Conservation (phyloP, 768 basidiomycete species). For the Leccinum variicolor region DNA sequence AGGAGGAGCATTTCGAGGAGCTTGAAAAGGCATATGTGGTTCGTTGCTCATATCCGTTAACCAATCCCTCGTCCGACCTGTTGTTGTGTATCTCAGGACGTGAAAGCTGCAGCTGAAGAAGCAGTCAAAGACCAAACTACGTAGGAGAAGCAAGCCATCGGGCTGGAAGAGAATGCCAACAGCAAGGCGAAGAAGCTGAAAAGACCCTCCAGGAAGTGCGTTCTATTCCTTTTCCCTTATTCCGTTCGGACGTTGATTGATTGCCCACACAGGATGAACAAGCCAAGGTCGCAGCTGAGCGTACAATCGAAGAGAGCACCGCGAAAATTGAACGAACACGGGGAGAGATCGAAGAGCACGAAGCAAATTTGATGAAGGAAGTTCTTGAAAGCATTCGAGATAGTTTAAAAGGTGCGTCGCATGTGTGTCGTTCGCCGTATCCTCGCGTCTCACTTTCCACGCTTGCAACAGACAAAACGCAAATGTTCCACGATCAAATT, state of each 20-base stretch:
- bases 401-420: slow-evolving; percentile 70
- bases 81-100: slow-evolving; percentile 45
- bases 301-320: slow-evolving; percentile 62
- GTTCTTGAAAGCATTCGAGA: slow-evolving; percentile 79
- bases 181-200: slow-evolving; percentile 85
- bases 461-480: slow-evolving; percentile 83
- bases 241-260: background rate
- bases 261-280: slow-evolving; percentile 51
- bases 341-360: slow-evolving; percentile 63
- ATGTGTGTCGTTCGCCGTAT: background rate
- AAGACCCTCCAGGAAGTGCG: slow-evolving; percentile 82
- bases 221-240: background rate
- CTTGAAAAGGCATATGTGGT: slow-evolving; percentile 72
- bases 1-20: slow-evolving; percentile 63
- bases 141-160: slow-evolving; percentile 70
- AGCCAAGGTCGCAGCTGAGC: slow-evolving; percentile 57
- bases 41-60: slow-evolving; percentile 5
- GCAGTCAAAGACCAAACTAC: slow-evolving; percentile 79
- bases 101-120: slow-evolving; percentile 66
- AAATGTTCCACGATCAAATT: slow-evolving; percentile 89
- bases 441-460: slow-evolving; percentile 30
- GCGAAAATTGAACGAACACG: slow-evolving; percentile 72
- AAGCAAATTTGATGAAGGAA: slow-evolving; percentile 67
- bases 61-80: background rate
- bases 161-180: slow-evolving; percentile 74